Percentiles rank a stretch among this genome's conserved stretches.
Evolutionary conservation across 2,329 filamentous ascomycete genomes (phyloP).

Genomic region (Phoma herbarum): DNA sequence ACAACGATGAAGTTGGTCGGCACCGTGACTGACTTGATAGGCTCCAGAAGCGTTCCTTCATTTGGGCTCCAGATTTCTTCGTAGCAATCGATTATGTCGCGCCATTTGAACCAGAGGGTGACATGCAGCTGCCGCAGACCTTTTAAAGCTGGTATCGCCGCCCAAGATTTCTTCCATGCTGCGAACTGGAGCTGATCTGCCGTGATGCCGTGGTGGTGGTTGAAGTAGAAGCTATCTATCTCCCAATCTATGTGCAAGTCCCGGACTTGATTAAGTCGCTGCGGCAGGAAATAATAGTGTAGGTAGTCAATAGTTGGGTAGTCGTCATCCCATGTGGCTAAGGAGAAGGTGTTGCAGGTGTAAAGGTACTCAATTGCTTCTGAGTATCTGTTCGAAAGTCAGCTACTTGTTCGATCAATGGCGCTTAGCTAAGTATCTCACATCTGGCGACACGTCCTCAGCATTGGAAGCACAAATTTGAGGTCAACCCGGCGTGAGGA

Average conservation of each 20-base stretch:
- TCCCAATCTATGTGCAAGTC: conserved; percentile 30
- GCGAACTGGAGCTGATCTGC: not conserved
- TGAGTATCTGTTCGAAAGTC: conserved; percentile 29
- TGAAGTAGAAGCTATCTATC: conserved; percentile 22
- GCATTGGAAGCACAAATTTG: conserved; percentile 18
- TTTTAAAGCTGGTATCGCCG: conserved; percentile 23
- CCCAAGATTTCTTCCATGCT: conserved; percentile 32
- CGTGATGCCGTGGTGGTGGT: not conserved
- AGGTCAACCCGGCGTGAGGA: conserved; percentile 3
- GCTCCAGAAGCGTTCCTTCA: conserved; percentile 22
- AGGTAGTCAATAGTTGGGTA: conserved; percentile 27
- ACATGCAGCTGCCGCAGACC: conserved; percentile 32
- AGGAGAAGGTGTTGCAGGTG: conserved; percentile 27
- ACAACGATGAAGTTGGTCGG: conserved; percentile 27
- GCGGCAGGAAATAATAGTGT: conserved; percentile 30
- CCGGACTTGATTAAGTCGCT: conserved; percentile 30
- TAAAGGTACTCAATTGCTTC: conserved; percentile 37
- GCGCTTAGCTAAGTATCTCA: conserved; percentile 13
- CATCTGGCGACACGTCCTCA: conserved; percentile 36
- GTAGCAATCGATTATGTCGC: conserved; percentile 13
- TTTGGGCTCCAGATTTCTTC: conserved; percentile 26
- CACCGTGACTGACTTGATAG: conserved; percentile 26
- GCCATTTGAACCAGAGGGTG: conserved; percentile 18
- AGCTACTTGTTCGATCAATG: not conserved
- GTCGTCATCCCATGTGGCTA: conserved; percentile 26